phyloP scores from a whole-genome alignment of 2,329 filamentous ascomycete genomes.

The Chalara sp. region DNA sequence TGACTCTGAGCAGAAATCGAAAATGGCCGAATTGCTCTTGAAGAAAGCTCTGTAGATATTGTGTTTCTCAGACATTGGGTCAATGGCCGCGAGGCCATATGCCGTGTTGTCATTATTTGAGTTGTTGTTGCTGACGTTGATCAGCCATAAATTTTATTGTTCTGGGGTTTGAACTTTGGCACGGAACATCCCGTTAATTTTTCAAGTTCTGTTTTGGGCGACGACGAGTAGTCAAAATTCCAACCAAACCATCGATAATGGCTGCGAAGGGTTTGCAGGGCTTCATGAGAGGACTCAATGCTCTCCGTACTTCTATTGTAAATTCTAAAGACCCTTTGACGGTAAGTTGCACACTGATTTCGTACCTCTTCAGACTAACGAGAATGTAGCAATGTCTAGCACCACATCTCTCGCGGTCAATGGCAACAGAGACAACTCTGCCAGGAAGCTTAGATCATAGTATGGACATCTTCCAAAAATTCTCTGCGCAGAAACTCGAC shows the following conservation, averaged over 20 bases:
- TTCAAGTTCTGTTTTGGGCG: constrained; percentile 2
- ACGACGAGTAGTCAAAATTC: constrained; percentile 8
- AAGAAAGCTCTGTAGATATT: constrained; percentile 21
- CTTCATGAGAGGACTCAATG: constrained; percentile 21
- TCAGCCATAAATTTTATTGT: constrained; percentile 15
- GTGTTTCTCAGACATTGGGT: constrained; percentile 43
- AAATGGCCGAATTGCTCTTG: constrained; percentile 21
- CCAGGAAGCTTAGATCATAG: constrained; percentile 14
- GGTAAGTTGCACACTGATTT: constrained; percentile 20
- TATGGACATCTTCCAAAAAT: neutral
- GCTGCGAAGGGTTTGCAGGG: constrained; percentile 25
- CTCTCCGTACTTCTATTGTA: constrained; percentile 17
- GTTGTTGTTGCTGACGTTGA: constrained; percentile 13
- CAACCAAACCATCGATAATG: constrained; percentile 19
- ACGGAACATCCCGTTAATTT: constrained; percentile 20
- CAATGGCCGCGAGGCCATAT: constrained; percentile 51
- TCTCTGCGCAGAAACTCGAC: too few relatives aligned
- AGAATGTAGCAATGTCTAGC: constrained; percentile 36
- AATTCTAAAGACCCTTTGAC: constrained; percentile 31
- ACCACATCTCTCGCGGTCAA: constrained; percentile 34
- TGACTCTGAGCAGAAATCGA: constrained; percentile 30
- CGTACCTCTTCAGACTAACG: constrained; percentile 6
- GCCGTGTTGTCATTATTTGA: constrained; percentile 50
- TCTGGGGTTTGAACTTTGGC: constrained; percentile 10
- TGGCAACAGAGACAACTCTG: constrained; percentile 39